Evolutionary conservation across 257 asterid genomes (phyloP), one percentile per base, ranked within the genome.

Genomic region (Penstemon barbatus): DNA sequence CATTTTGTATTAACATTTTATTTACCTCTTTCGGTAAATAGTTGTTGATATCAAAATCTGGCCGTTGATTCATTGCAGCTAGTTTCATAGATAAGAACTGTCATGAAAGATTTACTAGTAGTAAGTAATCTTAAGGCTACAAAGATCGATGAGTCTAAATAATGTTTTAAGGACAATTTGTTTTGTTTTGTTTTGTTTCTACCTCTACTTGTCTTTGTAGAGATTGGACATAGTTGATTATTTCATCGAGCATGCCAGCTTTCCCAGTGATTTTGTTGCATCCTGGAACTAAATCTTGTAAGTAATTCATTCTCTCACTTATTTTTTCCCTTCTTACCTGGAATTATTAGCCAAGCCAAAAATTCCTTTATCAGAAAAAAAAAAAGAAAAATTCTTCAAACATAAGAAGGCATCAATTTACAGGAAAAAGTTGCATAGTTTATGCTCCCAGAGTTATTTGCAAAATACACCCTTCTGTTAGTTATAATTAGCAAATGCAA

Each of bases 191-290:
- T 41, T 57, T 8, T 36, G 9, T 33, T 10, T 70, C 33, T 25
- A 90, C 98, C 97, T 92, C 97, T 15, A 92, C 98, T 88, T 92
- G 97, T 83, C 87, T 82, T 77, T 92, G 98, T 62, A 92, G 97
- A 45, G 96, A 90, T 73, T 90, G 97, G 41, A 92, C 97, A 71
- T 92, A 92, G 77, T 92, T 92, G 79, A 92, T 92, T 3, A 90
- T 92, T 73, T 92, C 98, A 33, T 92, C 98, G 0, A 92, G 87
- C 97, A 92, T 90, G 58, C 97, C 95, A 42, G 97, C 97, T 80
- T 90, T 92, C 58, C 98, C 98, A 4, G 91, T 86, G 69, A 92
- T 82, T 83, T 86, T 88, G 59, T 86, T 85, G 83, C 98, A 92
- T 37, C 98, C 98, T 0, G 98, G 98, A 33, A 92, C 97, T 18